Evolutionary conservation across 805 yeast species (phyloP), one percentile per base, ranked within the genome.

Genomic region (Wickerhamomyces canadensis): DNA sequence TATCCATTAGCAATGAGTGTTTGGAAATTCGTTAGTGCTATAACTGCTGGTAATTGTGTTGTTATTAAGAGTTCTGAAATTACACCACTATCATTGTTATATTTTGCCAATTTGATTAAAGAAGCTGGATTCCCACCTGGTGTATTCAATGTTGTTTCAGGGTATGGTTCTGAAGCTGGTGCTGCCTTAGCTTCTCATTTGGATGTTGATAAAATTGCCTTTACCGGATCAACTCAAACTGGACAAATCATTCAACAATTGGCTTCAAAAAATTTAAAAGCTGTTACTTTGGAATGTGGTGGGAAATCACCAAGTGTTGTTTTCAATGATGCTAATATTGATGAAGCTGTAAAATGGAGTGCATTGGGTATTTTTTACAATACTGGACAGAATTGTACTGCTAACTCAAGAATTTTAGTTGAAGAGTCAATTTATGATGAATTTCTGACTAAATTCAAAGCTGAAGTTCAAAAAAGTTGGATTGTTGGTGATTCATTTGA

Each of bases 91-190:
- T 78, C 82, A 37, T 80, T 84, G 32, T 64, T 82, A 47, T 80
- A 64, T 55, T 72, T 80, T 46, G 80, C 82, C 36, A 62, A 68
- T 26, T 69, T 83, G 54, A 62, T 73, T 47, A 72, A 74, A 55
- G 77, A 80, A 58, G 84, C 84, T 45, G 59, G 95, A 86, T 64
- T 79, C 54, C 89, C 93, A 49, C 67, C 79, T 15, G 93, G 93
- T 67, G 87, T 80, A 36, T 70, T 82, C 40, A 81, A 81, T 64
- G 70, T 83, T 49, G 68, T 83, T 33, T 75, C 84, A 46, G 93
- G 93, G 2, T 71, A 62, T 47, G 95, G 95, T 36, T 60, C 71
- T 31, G 72, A 65, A 38, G 84, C 85, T 6, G 95, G 95, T 37
- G 68, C 74, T 39, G 77, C 78, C 2, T 60, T 85, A 47, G 77